Percentiles rank a stretch among this genome's conserved stretches.
Evolutionary conservation across 2,329 filamentous ascomycete genomes (phyloP).

Genomic region (Cladophialophora exuberans): DNA sequence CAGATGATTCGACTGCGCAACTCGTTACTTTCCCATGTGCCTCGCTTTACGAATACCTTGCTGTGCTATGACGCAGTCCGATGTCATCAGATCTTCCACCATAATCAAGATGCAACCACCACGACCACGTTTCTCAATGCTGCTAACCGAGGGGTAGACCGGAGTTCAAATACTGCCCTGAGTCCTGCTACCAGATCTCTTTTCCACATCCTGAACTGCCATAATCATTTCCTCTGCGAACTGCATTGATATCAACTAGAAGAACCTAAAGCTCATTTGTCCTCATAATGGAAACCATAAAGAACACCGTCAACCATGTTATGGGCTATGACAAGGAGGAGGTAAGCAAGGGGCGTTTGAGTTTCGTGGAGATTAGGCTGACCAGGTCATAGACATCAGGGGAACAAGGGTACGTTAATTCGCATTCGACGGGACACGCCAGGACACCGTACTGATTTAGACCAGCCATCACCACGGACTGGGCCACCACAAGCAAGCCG

Average conservation of each 20-base stretch:
- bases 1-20: no score
- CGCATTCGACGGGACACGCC: background rate
- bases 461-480: constrained; percentile 3
- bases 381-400: background rate
- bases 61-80: constrained; percentile 8
- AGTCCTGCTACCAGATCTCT: background rate
- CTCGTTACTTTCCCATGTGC: no score
- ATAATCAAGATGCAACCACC: background rate
- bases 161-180: background rate
- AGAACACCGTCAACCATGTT: constrained; percentile 19
- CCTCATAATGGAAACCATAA: constrained; percentile 24
- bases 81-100: constrained; percentile 10
- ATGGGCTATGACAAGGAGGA: constrained; percentile 14
- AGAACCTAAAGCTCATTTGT: background rate
- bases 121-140: background rate
- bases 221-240: background rate
- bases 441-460: background rate
- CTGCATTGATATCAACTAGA: background rate
- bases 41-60: background rate
- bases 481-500: constrained; percentile 2
- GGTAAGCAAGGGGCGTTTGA: constrained; percentile 2
- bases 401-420: background rate
- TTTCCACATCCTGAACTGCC: background rate
- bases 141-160: background rate
- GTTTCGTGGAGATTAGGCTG: background rate